These are phyloP conservation scores for Pseudopediastrum boryanum DNA, from an alignment of 139 green algal species.

Conservation along the genomic window DNA sequence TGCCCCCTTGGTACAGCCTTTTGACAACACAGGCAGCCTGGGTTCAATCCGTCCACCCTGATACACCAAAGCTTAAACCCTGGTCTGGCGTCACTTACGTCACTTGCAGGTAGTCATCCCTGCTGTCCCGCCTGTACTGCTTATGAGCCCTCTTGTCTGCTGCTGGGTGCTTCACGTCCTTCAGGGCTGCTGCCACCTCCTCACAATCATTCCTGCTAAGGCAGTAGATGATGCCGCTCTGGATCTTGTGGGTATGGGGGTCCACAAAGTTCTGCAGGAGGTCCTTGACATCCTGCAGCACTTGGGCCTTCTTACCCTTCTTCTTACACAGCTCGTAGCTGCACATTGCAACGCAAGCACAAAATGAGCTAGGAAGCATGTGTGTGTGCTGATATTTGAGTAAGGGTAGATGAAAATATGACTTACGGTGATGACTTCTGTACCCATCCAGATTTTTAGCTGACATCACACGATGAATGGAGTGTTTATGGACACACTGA, in stretches of 20 bases:
- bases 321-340: constrained; percentile 88
- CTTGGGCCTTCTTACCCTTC: constrained; percentile 62
- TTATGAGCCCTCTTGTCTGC: too few relatives aligned
- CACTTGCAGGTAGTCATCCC: constrained; percentile 21
- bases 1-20: too few relatives aligned
- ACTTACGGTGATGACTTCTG: too few relatives aligned
- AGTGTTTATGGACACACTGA: too few relatives aligned
- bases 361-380: not conserved
- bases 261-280: constrained; percentile 36
- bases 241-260: constrained; percentile 8
- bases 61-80: too few relatives aligned
- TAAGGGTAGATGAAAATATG: too few relatives aligned
- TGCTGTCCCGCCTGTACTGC: too few relatives aligned
- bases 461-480: too few relatives aligned
- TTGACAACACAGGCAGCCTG: too few relatives aligned
- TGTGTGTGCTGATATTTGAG: not conserved
- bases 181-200: constrained; percentile 52
- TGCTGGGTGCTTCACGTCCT: constrained; percentile 63
- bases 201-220: constrained; percentile 75
- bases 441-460: too few relatives aligned
- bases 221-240: constrained; percentile 96
- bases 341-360: not conserved
- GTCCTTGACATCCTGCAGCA: constrained; percentile 64
- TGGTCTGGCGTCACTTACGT: not conserved
- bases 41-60: too few relatives aligned